Evolutionary conservation across 306 rosid genomes (phyloP), one percentile per base, ranked within the genome.

Genomic region (Leucaena leucocephala): DNA sequence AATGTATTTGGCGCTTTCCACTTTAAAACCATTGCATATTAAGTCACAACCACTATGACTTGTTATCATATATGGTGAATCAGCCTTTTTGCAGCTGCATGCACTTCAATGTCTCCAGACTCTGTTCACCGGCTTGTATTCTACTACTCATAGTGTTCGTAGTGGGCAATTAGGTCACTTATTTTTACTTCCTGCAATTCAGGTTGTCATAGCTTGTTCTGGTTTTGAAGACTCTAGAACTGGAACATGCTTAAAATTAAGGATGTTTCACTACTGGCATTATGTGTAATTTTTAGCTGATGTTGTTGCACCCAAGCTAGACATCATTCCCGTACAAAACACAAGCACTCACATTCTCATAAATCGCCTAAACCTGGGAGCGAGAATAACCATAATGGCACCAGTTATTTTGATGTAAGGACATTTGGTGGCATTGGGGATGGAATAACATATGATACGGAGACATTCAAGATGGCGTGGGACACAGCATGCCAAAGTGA

Each of bases 381-480:
- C 9, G 13, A 38, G 33, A 16, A 40, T 40, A 43, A 66, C 49
- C 36, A 70, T 8, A 68, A 82, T 68, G 82, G 57, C 46, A 68
- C 84, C 4, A 82, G 81, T 54, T 61, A 86, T 39, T 92, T 86
- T 1, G 88, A 94, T 66, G 91, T 94, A 36, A 38, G 89, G 68
- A 77, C 63, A 34, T 91, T 89, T 46, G 97, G 97, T 16, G 98
- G 88, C 34, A 61, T 79, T 9, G 98, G 96, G 16, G 92, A 94
- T 82, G 98, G 98, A 46, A 36, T 63, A 38, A 43, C 78, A 9
- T 97, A 94, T 72, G 98, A 94, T 74, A 94, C 98, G 3, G 88
- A 80, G 43, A 80, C 98, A 9, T 90, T 94, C 73, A 94, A 91
- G 81, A 91, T 87, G 92, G 92, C 97, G 0, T 94, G 98, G 98